A percentile compares a stretch with the other conserved stretches of the same genome.
Evolutionary conservation across 179 eudicot species (phyloP).

Genomic region (Drosera spatulata): DNA sequence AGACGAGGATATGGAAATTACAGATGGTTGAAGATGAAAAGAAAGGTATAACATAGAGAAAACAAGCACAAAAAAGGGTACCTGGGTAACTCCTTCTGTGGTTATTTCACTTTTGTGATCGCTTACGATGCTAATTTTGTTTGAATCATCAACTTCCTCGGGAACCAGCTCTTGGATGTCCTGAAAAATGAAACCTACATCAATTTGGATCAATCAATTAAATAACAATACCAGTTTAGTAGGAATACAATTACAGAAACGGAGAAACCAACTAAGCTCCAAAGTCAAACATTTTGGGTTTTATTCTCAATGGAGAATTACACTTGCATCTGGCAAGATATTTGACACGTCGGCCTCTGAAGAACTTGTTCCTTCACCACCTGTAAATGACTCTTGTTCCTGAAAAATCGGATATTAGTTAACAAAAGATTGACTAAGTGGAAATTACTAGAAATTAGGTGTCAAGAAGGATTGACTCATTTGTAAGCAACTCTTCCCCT

Average conservation of each 20-base stretch:
- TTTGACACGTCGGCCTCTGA: conserved; percentile 13
- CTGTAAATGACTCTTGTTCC: conserved; percentile 30
- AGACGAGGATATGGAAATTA: neutral
- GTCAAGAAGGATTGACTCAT: neutral
- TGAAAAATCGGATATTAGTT: conserved; percentile 7
- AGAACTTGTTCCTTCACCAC: conserved; percentile 16
- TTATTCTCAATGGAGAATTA: conserved; percentile 3
- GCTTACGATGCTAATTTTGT: conserved; percentile 12
- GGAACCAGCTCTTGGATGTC: conserved; percentile 27
- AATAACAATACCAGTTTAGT: neutral
- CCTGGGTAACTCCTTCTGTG: conserved; percentile 34
- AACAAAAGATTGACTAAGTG: neutral
- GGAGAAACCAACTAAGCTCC: neutral
- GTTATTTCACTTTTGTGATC: conserved; percentile 20
- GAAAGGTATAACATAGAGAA: neutral
- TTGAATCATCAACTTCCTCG: conserved; percentile 23
- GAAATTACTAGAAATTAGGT: neutral
- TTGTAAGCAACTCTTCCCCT: conserved; percentile 13
- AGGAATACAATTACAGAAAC: neutral
- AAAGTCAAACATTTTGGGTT: neutral
- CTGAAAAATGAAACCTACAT: conserved; percentile 14
- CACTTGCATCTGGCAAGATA: conserved; percentile 20
- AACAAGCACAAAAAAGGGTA: conserved; percentile 8
- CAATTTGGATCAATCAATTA: neutral
- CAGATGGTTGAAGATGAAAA: neutral